phyloP scores from a whole-genome alignment of 768 basidiomycete species.

The Solioccasus polychromus region DNA sequence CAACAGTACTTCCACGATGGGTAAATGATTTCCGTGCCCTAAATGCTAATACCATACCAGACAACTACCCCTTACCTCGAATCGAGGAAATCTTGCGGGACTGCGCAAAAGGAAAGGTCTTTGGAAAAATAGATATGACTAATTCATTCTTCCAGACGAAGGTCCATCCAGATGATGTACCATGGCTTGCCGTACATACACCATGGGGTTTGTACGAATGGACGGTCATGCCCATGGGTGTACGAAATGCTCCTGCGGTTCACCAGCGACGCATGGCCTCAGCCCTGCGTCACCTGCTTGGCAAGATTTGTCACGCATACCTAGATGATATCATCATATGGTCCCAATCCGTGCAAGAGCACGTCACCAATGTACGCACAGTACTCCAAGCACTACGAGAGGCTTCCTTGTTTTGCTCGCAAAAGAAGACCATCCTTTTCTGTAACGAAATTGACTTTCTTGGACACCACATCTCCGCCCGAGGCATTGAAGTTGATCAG shows the following conservation, averaged over 20 bases:
- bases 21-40: slow-evolving; percentile 29
- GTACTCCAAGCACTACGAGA: slow-evolving; percentile 28
- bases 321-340: slow-evolving; percentile 28
- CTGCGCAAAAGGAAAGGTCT: slow-evolving; percentile 33
- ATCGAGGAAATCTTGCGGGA: slow-evolving; percentile 22
- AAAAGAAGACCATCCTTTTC: background rate
- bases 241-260: slow-evolving; percentile 12
- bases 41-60: slow-evolving; percentile 19
- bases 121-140: slow-evolving; percentile 39
- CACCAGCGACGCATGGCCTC: slow-evolving; percentile 16
- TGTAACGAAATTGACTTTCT: background rate
- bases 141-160: slow-evolving; percentile 40
- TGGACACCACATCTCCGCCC: background rate
- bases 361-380: slow-evolving; percentile 23
- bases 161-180: slow-evolving; percentile 27
- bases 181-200: slow-evolving; percentile 36
- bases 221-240: slow-evolving; percentile 13
- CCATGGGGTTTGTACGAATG: slow-evolving; percentile 41
- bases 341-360: slow-evolving; percentile 24
- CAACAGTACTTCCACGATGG: slow-evolving; percentile 16
- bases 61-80: slow-evolving; percentile 16
- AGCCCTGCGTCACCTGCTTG: slow-evolving; percentile 14
- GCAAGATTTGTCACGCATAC: slow-evolving; percentile 16
- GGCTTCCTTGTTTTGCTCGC: background rate
- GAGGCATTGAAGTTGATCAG: background rate